Conservation (phyloP, 2,329 filamentous ascomycete genomes). For the Zasmidium angulare region DNA sequence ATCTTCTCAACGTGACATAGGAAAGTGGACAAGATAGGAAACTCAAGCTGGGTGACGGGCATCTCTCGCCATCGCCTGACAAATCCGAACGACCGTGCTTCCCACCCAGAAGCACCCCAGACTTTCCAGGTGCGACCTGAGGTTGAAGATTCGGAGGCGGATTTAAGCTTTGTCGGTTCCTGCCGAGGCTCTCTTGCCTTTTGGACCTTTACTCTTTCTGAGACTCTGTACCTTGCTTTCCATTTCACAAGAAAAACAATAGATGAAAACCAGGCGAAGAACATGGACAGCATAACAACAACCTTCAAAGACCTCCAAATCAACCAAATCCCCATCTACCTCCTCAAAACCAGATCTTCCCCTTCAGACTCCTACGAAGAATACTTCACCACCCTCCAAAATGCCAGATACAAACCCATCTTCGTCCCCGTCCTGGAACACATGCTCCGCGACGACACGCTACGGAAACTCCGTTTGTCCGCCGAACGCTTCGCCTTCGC, state of each 20-base stretch:
- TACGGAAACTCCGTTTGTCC: slow-evolving; percentile 54
- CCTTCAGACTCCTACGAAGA: slow-evolving; percentile 73
- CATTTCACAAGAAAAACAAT: background rate
- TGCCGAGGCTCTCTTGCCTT: background rate
- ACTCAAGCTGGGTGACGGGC: slow-evolving; percentile 36
- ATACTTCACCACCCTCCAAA: slow-evolving; percentile 54
- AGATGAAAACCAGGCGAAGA: slow-evolving; percentile 3
- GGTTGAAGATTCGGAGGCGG: background rate
- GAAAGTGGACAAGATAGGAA: slow-evolving; percentile 41
- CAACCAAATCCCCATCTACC: slow-evolving; percentile 57
- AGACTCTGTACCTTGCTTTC: background rate
- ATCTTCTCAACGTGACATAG: slow-evolving; percentile 37
- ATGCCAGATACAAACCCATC: slow-evolving; percentile 57
- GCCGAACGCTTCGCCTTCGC: slow-evolving; percentile 49
- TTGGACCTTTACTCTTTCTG: background rate
- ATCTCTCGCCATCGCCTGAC: slow-evolving; percentile 27
- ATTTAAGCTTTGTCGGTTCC: background rate
- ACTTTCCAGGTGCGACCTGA: background rate
- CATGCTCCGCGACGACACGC: slow-evolving; percentile 60
- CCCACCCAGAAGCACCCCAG: background rate
- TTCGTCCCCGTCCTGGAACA: slow-evolving; percentile 81
- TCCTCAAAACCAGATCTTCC: slow-evolving; percentile 75
- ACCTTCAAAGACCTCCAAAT: slow-evolving; percentile 26
- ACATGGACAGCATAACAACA: slow-evolving; percentile 29
- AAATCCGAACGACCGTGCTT: slow-evolving; percentile 17